phyloP scores from a whole-genome alignment of 805 yeast species.

The Saturnispora gosingensis region DNA sequence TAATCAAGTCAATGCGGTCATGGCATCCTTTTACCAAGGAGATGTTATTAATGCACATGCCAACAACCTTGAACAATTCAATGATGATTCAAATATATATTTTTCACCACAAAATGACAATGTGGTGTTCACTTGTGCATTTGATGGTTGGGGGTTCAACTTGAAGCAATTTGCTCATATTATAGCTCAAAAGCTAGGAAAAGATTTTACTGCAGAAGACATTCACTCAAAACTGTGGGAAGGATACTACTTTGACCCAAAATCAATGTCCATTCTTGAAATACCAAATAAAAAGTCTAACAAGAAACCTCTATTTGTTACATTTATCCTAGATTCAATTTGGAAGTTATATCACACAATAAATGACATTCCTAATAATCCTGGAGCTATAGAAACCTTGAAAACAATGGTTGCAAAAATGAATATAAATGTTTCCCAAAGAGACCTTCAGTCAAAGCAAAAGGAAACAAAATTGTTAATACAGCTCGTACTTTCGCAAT shows the following conservation, averaged over 20 bases:
- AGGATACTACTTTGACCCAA: slow-evolving; percentile 81
- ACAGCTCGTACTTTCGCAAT: slow-evolving; percentile 70
- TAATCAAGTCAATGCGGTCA: slow-evolving; percentile 90
- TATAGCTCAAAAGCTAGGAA: slow-evolving; percentile 39
- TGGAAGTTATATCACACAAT: slow-evolving; percentile 85
- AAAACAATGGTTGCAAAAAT: slow-evolving; percentile 68
- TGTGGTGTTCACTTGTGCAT: slow-evolving; percentile 82
- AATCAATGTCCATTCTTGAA: slow-evolving; percentile 72
- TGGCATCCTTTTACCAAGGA: slow-evolving; percentile 89
- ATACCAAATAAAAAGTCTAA: slow-evolving; percentile 51
- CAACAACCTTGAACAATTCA: slow-evolving; percentile 50
- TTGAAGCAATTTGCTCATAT: slow-evolving; percentile 80
- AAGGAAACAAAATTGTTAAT: slow-evolving; percentile 63
- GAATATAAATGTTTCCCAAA: slow-evolving; percentile 55
- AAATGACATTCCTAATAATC: slow-evolving; percentile 28
- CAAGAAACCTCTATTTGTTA: slow-evolving; percentile 77
- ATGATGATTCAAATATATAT: slow-evolving; percentile 72
- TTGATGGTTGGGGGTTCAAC: slow-evolving; percentile 98
- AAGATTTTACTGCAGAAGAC: slow-evolving; percentile 74
- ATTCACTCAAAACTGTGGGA: slow-evolving; percentile 93
- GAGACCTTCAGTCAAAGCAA: slow-evolving; percentile 56
- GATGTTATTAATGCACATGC: slow-evolving; percentile 86
- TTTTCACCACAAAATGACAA: slow-evolving; percentile 83
- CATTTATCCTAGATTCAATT: slow-evolving; percentile 76
- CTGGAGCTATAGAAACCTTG: slow-evolving; percentile 60